Evolutionary conservation across 108 stramenopile genomes (phyloP).

Genomic region (Nannochloropsis gaditana): DNA sequence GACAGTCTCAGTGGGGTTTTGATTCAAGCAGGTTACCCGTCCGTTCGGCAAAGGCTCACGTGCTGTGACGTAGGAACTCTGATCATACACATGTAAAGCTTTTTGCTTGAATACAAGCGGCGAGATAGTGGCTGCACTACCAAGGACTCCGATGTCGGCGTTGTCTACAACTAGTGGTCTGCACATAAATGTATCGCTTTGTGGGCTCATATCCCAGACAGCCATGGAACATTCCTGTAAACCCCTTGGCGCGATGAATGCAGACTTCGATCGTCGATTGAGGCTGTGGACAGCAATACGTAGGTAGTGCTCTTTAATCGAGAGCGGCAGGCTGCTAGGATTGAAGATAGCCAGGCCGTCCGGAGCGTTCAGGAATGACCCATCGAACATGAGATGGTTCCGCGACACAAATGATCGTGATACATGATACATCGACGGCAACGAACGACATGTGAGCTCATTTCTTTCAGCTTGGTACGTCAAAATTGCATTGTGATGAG

Average conservation of each 20-base stretch:
- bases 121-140: background rate
- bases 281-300: background rate
- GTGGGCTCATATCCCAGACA: background rate
- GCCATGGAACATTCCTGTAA: background rate
- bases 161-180: background rate
- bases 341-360: background rate
- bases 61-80: background rate
- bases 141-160: background rate
- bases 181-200: background rate
- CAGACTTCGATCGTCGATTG: background rate
- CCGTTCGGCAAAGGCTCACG: background rate
- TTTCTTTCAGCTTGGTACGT: background rate
- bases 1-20: constrained; percentile 17
- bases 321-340: background rate
- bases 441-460: background rate
- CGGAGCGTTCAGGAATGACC: background rate
- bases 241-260: background rate
- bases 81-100: background rate
- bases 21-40: background rate
- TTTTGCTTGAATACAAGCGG: background rate
- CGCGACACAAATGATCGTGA: background rate
- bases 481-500: background rate
- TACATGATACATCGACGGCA: background rate
- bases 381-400: background rate
- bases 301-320: background rate